Evolutionary conservation across 2,329 filamentous ascomycete species (phyloP).

Genomic region (Cladobotryum protrusum): DNA sequence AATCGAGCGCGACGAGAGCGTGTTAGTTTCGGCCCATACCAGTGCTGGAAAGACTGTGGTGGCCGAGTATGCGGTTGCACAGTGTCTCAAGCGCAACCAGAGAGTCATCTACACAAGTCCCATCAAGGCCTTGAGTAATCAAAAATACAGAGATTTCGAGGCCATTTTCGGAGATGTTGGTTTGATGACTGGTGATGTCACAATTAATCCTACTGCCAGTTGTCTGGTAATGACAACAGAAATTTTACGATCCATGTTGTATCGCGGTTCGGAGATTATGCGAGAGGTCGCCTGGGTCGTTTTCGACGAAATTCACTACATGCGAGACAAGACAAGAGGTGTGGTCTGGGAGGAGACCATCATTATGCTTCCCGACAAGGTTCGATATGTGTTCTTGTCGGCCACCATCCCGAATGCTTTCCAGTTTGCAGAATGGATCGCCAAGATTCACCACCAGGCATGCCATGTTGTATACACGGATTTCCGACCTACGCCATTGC

Average conservation of each 20-base stretch:
- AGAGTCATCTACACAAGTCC: slow-evolving; percentile 98
- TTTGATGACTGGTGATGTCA: slow-evolving; percentile 98
- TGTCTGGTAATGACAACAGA: slow-evolving; percentile 99
- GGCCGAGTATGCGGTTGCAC: slow-evolving; percentile 95
- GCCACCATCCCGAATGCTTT: slow-evolving; percentile 98
- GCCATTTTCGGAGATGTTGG: slow-evolving; percentile 95
- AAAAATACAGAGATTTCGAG: slow-evolving; percentile 95
- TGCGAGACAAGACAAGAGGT: slow-evolving; percentile 88
- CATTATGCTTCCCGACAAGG: slow-evolving; percentile 95
- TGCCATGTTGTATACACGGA: slow-evolving; percentile 99
- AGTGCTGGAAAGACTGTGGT: slow-evolving; percentile 98
- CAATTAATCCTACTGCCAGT: slow-evolving; percentile 96
- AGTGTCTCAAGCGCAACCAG: slow-evolving; percentile 95
- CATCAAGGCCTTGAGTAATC: slow-evolving; percentile 97
- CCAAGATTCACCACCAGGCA: slow-evolving; percentile 93
- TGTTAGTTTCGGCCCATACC: slow-evolving; percentile 93
- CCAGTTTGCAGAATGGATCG: slow-evolving; percentile 99
- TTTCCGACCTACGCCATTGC: slow-evolving; percentile 90
- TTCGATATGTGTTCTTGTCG: slow-evolving; percentile 95
- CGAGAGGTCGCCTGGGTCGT: slow-evolving; percentile 97
- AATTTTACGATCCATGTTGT: slow-evolving; percentile 97
- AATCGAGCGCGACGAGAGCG: slow-evolving; percentile 93
- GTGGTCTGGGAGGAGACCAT: slow-evolving; percentile 99
- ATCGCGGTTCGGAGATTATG: slow-evolving; percentile 98
- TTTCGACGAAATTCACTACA: slow-evolving; percentile 98